Evolutionary conservation across 1,284 basidiomycete species (phyloP).

Genomic region (Microstroma glucosiphilum): DNA sequence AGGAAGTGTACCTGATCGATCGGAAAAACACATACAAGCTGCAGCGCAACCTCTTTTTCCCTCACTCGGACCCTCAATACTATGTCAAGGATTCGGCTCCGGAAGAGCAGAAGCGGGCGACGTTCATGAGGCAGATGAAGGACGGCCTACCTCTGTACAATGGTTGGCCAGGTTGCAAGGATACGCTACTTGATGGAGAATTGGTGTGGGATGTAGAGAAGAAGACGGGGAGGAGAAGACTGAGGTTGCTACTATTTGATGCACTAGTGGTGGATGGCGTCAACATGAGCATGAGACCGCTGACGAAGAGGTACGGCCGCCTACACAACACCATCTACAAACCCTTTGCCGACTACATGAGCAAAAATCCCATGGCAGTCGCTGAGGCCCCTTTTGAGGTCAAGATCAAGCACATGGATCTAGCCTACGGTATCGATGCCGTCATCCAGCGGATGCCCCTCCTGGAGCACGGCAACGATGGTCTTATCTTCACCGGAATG

Average conservation of each 20-base stretch:
- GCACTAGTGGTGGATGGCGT: conserved; percentile 79
- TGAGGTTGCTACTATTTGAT: conserved; percentile 85
- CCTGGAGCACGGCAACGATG: conserved; percentile 90
- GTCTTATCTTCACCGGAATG: conserved; percentile 91
- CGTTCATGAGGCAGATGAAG: not conserved
- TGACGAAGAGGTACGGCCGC: conserved; percentile 83
- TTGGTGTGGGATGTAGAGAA: conserved; percentile 79
- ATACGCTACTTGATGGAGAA: conserved; percentile 88
- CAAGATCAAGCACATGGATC: conserved; percentile 76
- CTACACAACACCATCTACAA: conserved; percentile 74
- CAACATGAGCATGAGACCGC: conserved; percentile 74
- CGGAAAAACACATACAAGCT: conserved; percentile 81
- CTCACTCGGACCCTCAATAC: conserved; percentile 45
- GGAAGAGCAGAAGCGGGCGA: not conserved
- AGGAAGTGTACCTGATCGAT: conserved; percentile 77
- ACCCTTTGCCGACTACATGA: conserved; percentile 69
- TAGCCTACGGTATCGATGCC: conserved; percentile 79
- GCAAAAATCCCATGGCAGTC: conserved; percentile 63
- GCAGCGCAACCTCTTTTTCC: conserved; percentile 70
- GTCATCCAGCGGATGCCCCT: conserved; percentile 80
- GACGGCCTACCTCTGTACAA: not conserved
- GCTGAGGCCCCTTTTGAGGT: conserved; percentile 78
- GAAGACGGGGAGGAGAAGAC: conserved; percentile 59
- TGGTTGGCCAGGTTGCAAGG: conserved; percentile 54
- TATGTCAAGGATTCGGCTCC: not conserved